Conservation (phyloP, 108 stramenopile species). For the Nitzschia palea region DNA sequence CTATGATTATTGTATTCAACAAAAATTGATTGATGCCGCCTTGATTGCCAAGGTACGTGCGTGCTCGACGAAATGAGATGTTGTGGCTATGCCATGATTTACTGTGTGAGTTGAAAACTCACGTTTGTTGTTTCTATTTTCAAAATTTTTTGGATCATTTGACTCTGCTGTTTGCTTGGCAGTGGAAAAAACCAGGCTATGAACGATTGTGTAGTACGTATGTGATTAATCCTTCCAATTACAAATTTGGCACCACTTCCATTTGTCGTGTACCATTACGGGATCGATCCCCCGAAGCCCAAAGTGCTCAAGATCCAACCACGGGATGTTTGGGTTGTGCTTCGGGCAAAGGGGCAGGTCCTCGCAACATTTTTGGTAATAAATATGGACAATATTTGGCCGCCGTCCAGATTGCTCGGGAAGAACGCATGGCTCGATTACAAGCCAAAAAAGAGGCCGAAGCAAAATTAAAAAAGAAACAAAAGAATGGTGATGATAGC, state of each 20-base stretch:
- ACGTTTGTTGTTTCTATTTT: too few species aligned
- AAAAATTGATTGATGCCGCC: constrained; percentile 96
- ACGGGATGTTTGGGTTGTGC: constrained; percentile 99
- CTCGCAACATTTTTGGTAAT: constrained; percentile 99
- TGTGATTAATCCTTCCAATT: constrained; percentile 98
- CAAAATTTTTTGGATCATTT: too few species aligned
- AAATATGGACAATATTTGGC: constrained; percentile 99
- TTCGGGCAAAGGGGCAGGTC: constrained; percentile 85
- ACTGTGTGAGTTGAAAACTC: too few species aligned
- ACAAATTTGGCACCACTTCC: constrained; percentile 97
- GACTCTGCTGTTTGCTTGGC: too few species aligned
- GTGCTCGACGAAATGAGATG: too few species aligned
- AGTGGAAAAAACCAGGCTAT: constrained; percentile 99
- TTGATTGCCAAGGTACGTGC: constrained; percentile 89
- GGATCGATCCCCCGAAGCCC: constrained; percentile 69
- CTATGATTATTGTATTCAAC: constrained; percentile 96
- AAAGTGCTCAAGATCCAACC: constrained; percentile 83
- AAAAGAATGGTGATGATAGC: constrained; percentile 38
- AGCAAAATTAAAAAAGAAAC: constrained; percentile 8
- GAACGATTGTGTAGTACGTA: constrained; percentile 98
- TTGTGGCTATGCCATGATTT: too few species aligned
- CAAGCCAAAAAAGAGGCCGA: constrained; percentile 21
- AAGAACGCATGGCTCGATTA: constrained; percentile 46
- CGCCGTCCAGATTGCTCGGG: constrained; percentile 93
- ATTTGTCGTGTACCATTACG: constrained; percentile 94